Evolutionary conservation across 768 basidiomycete genomes (phyloP), one percentile per base, ranked within the genome.

Genomic region (Boletus subparvulus): DNA sequence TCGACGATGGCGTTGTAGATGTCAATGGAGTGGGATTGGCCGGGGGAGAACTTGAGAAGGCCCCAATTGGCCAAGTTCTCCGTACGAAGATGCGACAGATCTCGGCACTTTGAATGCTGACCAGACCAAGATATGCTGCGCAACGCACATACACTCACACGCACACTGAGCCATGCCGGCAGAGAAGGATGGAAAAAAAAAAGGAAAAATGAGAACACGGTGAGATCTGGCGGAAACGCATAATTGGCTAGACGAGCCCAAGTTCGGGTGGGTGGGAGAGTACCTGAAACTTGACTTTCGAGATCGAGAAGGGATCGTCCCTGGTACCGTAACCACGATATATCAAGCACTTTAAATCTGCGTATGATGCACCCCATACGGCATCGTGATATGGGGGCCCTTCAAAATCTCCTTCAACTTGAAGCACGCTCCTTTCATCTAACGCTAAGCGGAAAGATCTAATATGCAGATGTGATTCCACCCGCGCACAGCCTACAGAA

Each of bases 281-380:
- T 69, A 69, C 70, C 72, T 71, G 70, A 66, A 66, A 66, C 68
- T 61, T 70, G 68, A 60, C 64, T 68, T 68, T 72, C 63, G 59
- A 69, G 70, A 70, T 73, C 70, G 68, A 72, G 70, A 68, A 59
- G 59, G 64, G 72, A 72, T 72, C 70, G 72, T 67, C 70, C 72
- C 72, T 72, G 64, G 63, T 72, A 66, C 53, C 70, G 70, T 72
- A 72, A 72, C 32, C 19, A 39, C 44, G 58, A 72, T 71, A 73
- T 67, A 72, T 67, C 68, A 72, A 68, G 68, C 46, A 65, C 58
- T 57, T 53, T 61, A 67, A 69, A 72, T 72, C 67, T 67, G 67
- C 42, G 56, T 70, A 70, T 71, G 70, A 72, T 65, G 61, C 68
- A 61, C 49, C 62, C 56, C 58, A 61, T 72, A 71, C 70, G 70